These are phyloP conservation scores for Penicillium coprophilum DNA, from an alignment of 495 filamentous ascomycete species.

Conservation along the genomic window DNA sequence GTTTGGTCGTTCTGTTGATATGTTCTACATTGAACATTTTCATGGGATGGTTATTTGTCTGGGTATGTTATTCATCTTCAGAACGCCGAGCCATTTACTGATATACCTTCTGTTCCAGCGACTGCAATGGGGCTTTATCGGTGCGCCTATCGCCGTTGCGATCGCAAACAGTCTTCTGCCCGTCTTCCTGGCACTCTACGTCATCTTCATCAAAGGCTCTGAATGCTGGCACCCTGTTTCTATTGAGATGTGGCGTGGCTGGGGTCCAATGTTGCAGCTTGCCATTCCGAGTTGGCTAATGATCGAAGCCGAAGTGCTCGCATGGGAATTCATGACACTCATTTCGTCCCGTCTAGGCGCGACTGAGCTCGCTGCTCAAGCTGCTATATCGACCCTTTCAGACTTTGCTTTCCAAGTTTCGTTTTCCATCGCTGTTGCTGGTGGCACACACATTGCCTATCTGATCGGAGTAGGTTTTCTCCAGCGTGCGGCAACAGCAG, in stretches of 20 bases:
- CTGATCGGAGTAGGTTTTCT: conserved; percentile 52
- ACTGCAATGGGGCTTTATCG: conserved; percentile 57
- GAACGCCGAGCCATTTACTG: not conserved
- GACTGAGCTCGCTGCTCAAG: conserved; percentile 55
- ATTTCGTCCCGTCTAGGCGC: conserved; percentile 46
- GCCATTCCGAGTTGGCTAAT: conserved; percentile 58
- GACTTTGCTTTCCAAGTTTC: conserved; percentile 60
- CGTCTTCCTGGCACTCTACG: conserved; percentile 51
- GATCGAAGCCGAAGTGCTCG: conserved; percentile 56
- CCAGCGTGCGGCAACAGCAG: conserved; percentile 29
- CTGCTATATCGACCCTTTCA: conserved; percentile 54
- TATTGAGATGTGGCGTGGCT: conserved; percentile 45
- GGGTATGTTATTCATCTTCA: conserved; percentile 36
- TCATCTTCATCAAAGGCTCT: conserved; percentile 46
- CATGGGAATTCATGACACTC: conserved; percentile 58
- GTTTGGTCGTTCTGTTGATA: conserved; percentile 63
- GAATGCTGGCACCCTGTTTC: conserved; percentile 60
- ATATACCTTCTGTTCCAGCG: conserved; percentile 14
- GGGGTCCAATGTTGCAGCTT: conserved; percentile 57
- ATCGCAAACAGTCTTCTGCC: conserved; percentile 54
- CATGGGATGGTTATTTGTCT: conserved; percentile 69
- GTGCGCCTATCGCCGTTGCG: conserved; percentile 56
- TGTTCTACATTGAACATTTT: conserved; percentile 65
- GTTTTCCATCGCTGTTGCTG: conserved; percentile 61
- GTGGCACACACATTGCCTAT: conserved; percentile 64